Conservation (phyloP, 352 stramenopile genomes). For the Phytopythium mirpurense region DNA sequence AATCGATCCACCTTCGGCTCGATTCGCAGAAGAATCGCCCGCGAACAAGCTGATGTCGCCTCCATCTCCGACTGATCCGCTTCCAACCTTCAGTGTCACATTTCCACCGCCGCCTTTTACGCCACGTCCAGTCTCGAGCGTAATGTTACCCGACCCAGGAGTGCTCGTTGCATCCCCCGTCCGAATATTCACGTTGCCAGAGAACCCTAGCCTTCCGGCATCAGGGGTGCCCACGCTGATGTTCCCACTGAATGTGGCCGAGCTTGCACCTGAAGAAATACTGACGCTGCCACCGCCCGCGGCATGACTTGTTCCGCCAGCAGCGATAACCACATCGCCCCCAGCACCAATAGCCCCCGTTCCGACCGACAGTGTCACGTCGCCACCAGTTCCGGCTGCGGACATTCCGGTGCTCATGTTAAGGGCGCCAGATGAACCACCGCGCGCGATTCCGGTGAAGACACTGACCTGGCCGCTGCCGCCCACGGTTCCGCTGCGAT, state of each 20-base stretch:
- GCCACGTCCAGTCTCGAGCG: conserved; percentile 53
- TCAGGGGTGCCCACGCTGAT: conserved; percentile 41
- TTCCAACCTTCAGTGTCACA: conserved; percentile 47
- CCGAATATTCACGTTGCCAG: conserved; percentile 65
- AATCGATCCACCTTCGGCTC: conserved; percentile 37
- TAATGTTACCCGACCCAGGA: conserved; percentile 58
- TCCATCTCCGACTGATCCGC: conserved; percentile 39
- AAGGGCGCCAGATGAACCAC: conserved; percentile 55
- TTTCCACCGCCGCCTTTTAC: conserved; percentile 47
- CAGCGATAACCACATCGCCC: conserved; percentile 36
- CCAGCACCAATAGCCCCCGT: conserved; percentile 32
- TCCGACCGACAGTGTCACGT: conserved; percentile 52
- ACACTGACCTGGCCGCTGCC: conserved; percentile 51
- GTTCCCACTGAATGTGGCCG: conserved; percentile 41
- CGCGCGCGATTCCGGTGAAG: conserved; percentile 36
- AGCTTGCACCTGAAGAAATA: conserved; percentile 49
- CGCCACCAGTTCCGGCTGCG: conserved; percentile 39
- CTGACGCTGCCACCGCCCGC: conserved; percentile 48
- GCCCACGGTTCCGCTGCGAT: conserved; percentile 34
- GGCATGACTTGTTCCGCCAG: conserved; percentile 31
- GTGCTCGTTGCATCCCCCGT: conserved; percentile 49
- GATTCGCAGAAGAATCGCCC: conserved; percentile 35
- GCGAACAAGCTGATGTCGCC: conserved; percentile 39
- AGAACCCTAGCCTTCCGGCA: conserved; percentile 53
- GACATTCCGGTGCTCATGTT: conserved; percentile 64